A percentile compares a stretch with the other conserved stretches of the same genome.
phyloP scores from a whole-genome alignment of 1,284 basidiomycete genomes.

The Fistulina hepatica region DNA sequence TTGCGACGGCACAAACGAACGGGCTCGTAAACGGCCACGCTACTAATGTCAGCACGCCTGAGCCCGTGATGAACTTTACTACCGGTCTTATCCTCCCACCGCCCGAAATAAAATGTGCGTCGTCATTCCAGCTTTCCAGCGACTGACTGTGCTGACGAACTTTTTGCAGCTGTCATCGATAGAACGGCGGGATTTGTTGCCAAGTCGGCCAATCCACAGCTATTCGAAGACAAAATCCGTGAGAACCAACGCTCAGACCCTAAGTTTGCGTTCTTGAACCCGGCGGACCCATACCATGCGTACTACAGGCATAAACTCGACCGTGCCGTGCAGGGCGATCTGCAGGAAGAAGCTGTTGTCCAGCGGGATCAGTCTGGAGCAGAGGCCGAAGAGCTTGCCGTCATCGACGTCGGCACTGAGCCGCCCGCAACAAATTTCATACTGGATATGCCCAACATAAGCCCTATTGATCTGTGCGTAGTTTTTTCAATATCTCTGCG shows the following conservation, averaged over 20 bases:
- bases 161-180: conserved; percentile 76
- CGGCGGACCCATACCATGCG: conserved; percentile 91
- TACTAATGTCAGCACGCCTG: conserved; percentile 30
- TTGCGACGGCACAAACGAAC: conserved; percentile 25
- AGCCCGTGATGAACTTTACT: conserved; percentile 40
- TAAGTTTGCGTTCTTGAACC: conserved; percentile 94
- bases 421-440: conserved; percentile 81
- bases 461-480: conserved; percentile 80
- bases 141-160: conserved; percentile 3
- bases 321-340: conserved; percentile 63
- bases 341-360: conserved; percentile 34
- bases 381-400: conserved; percentile 34
- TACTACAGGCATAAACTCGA: conserved; percentile 90
- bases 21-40: conserved; percentile 31
- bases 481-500: conserved; percentile 6
- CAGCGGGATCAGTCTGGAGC: conserved; percentile 31
- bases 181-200: conserved; percentile 92
- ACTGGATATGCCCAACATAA: conserved; percentile 83
- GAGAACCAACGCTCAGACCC: conserved; percentile 91
- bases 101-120: conserved; percentile 83
- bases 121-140: conserved; percentile 9
- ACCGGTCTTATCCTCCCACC: conserved; percentile 86
- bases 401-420: conserved; percentile 58
- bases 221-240: conserved; percentile 92
- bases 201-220: conserved; percentile 76